Evolutionary conservation across 2,329 filamentous ascomycete genomes (phyloP), one percentile per base, ranked within the genome.

Genomic region (Trichoderma guizhouense): DNA sequence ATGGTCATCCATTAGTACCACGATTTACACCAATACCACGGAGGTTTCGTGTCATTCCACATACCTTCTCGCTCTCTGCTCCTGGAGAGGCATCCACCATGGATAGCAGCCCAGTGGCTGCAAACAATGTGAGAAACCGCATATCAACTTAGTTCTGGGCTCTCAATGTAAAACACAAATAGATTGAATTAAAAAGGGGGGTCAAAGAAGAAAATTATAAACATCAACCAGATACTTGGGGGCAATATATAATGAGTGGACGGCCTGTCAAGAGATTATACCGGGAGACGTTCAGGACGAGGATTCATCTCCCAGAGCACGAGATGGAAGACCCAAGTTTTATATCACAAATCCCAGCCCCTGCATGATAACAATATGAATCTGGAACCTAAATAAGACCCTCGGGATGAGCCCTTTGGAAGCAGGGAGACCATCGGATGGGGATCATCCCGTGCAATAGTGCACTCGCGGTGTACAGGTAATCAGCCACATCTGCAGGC

Each of bases 31-130:
- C 18, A 14, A 21, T 14, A 18, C 5, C 3, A 34, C 14, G 6
- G 1, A 8, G 26, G 28, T 30, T 4, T 32, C 12, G 7, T 26
- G 2, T 21, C 15, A 14, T 30, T 53, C 3, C 43, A 9, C 60
- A 55, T 11, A 70, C 68, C 76, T 73, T 73, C 62, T 34, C 71
- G 51, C 26, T 71, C 73, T 60, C 72, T 72, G 32, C 65, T 28
- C 74, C 73, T 26, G 76, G 78, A 63, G 76, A 77, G 15, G 78
- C 79, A 47, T 80, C 76, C 34, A 72, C 78, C 8, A 69, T 71
- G 51, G 72, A 73, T 39, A 78, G 71, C 57, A 80, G 75, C 74
- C 77, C 77, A 58, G 74, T 68, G 64, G 76, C 76, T 65, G 77
- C 74, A 69, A 79, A 39, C 39, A 79, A 60, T 7, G 73, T 73